These are phyloP conservation scores for Solanum pimpinellifolium DNA, from an alignment of 257 asterid species.

Conservation along the genomic window DNA sequence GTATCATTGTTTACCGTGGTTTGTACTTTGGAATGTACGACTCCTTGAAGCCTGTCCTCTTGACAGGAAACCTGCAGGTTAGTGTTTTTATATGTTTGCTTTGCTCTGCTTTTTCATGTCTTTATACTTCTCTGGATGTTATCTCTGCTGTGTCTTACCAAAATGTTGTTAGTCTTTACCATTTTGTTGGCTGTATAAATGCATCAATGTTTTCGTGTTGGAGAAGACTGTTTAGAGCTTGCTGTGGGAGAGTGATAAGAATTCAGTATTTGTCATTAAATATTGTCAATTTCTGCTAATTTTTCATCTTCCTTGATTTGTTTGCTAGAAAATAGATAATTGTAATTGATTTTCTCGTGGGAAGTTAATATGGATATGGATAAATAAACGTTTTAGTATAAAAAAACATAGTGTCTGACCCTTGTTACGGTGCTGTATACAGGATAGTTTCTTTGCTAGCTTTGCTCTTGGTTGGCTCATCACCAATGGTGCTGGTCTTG, in stretches of 20 bases:
- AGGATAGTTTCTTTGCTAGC: constrained; percentile 93
- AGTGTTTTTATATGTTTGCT: background rate
- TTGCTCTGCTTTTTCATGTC: background rate
- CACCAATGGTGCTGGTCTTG: constrained; percentile 91
- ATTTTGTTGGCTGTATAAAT: background rate
- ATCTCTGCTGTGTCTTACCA: background rate
- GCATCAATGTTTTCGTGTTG: background rate
- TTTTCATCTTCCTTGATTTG: background rate
- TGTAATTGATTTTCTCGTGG: background rate
- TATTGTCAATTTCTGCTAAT: background rate
- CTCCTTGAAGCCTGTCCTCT: constrained; percentile 72
- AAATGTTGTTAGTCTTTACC: background rate
- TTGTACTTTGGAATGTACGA: constrained; percentile 82
- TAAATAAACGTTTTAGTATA: background rate
- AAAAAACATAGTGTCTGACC: background rate
- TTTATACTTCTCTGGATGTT: background rate
- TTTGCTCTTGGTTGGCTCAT: constrained; percentile 91
- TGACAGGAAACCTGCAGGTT: constrained; percentile 71
- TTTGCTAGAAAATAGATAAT: background rate
- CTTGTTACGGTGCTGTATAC: constrained; percentile 5
- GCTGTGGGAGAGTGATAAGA: background rate
- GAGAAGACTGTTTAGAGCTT: background rate
- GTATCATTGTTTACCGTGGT: constrained; percentile 84
- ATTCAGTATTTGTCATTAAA: background rate
- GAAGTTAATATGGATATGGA: background rate